Percentiles rank a stretch among this genome's conserved stretches.
Conservation (phyloP, 2,329 filamentous ascomycete genomes). For the Fusarium ramigenum region DNA sequence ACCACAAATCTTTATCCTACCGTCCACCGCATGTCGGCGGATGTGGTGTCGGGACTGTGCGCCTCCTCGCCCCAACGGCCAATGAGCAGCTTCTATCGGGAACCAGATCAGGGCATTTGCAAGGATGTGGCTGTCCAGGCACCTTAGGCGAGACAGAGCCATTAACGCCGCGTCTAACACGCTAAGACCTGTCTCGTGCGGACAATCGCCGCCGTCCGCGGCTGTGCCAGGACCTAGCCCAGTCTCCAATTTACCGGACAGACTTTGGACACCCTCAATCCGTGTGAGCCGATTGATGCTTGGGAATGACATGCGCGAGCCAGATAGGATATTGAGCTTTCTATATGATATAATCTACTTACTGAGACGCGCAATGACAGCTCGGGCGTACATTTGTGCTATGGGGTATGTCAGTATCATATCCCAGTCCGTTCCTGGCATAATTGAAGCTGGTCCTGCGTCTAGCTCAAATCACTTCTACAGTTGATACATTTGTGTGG, state of each 20-base stretch:
- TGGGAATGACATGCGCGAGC: constrained; percentile 26
- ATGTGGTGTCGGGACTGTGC: constrained; percentile 40
- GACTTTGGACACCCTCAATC: constrained; percentile 9
- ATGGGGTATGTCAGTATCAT: constrained; percentile 11
- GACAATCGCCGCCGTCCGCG: constrained; percentile 43
- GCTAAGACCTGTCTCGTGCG: constrained; percentile 44
- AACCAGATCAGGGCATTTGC: constrained; percentile 4
- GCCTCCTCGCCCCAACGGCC: constrained; percentile 31
- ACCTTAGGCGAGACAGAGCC: constrained; percentile 40
- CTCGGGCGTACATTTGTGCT: not conserved
- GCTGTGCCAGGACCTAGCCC: constrained; percentile 40
- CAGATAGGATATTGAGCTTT: constrained; percentile 21
- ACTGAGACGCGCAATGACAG: constrained; percentile 16
- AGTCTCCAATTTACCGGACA: not conserved
- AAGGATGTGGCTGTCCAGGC: constrained; percentile 24
- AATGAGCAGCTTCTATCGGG: constrained; percentile 23
- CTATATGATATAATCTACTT: not conserved
- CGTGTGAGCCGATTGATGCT: constrained; percentile 8
- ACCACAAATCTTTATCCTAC: constrained; percentile 22
- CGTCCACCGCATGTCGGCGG: constrained; percentile 33
- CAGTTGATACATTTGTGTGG: constrained; percentile 3
- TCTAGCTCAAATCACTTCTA: constrained; percentile 22
- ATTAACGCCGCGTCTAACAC: constrained; percentile 49
- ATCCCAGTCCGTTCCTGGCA: constrained; percentile 28
- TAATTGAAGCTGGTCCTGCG: constrained; percentile 31